Base-by-base conservation (phyloP, 2,329 filamentous ascomycete genomes). In the Basipetospora chlamydospora region DNA sequence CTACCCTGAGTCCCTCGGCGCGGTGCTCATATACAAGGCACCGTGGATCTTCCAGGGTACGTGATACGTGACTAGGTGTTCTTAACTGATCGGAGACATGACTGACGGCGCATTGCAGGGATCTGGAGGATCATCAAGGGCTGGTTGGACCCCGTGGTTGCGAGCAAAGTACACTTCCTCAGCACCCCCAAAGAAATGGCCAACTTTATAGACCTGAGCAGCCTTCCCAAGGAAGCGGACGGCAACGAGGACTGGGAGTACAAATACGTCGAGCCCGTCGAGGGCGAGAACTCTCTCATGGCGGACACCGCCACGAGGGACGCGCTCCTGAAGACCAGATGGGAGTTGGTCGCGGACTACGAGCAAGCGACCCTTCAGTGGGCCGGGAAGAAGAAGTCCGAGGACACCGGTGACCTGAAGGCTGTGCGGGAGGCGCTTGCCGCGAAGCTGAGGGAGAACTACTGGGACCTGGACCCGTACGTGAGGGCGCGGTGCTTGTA, bases 61-160 rank as follows among this genome's bases (percentile, higher is more conserved):
- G 65, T 57, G 16, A 26, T n/a, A n/a, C n/a, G n/a, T n/a, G n/a
- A n/a, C n/a, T n/a, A n/a, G n/a, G n/a, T n/a, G n/a, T n/a, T n/a
- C n/a, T n/a, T n/a, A n/a, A n/a, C n/a, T n/a, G n/a, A n/a, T n/a
- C n/a, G n/a, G n/a, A n/a, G n/a, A 25, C 17, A 31, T 28, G 23
- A 17, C 26, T 5, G 18, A 18, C 13, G 8, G 13, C 21, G 11
- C 21, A 22, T 18, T 21, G 5, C 41, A 82, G 81, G 83, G n/a
- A 83, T 96, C 44, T 96, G 88, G 90, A 86, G 76, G 54, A 83
- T 98, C 44, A 93, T 98, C 53, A 78, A 76, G 44, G 86, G 87
- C 46, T 98, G 90, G 90, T 73, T 98, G 26, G 90, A 98, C 54
- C 90, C 90, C 2, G 88, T 98, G 3, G 88, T 98, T 20, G 90